Percentiles rank a stretch among this genome's conserved stretches.
Conservation (phyloP, 768 basidiomycete species). For the Leccinum imitatum region DNA sequence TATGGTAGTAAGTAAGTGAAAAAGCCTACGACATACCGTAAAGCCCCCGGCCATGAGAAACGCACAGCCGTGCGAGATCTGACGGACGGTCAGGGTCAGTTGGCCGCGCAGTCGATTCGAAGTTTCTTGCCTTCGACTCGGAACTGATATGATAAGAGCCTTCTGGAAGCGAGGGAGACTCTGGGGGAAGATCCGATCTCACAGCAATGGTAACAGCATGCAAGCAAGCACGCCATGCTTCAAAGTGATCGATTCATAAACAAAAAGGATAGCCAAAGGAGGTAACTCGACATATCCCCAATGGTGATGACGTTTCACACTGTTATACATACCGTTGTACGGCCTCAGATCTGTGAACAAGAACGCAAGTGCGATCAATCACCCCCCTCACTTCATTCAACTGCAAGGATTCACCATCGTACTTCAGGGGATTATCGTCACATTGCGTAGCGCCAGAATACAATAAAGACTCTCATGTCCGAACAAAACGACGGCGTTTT, state of each 20-base stretch:
- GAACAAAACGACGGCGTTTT: constrained; percentile 21
- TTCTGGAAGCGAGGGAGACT: constrained; percentile 1
- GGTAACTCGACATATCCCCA: constrained; percentile 3
- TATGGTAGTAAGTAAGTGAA: not conserved
- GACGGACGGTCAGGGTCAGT: not conserved
- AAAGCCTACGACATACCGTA: not conserved
- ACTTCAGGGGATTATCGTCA: constrained; percentile 3
- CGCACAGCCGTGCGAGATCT: not conserved
- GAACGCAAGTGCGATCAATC: constrained; percentile 9
- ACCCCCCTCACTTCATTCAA: constrained; percentile 7
- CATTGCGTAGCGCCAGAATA: not conserved
- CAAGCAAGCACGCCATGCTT: not conserved
- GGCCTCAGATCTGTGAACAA: not conserved
- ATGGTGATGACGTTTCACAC: constrained; percentile 2
- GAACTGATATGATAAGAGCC: not conserved
- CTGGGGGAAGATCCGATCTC: not conserved
- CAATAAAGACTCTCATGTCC: constrained; percentile 7
- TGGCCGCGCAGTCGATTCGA: not conserved
- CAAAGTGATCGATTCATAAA: not conserved
- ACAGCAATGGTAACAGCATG: not conserved
- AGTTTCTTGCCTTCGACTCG: not conserved
- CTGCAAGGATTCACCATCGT: not conserved
- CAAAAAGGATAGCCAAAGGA: not conserved
- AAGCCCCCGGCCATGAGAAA: not conserved
- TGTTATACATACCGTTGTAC: not conserved